These are phyloP conservation scores for Ettlia oleoabundans DNA, from an alignment of 139 green algal genomes.

Conservation along the genomic window DNA sequence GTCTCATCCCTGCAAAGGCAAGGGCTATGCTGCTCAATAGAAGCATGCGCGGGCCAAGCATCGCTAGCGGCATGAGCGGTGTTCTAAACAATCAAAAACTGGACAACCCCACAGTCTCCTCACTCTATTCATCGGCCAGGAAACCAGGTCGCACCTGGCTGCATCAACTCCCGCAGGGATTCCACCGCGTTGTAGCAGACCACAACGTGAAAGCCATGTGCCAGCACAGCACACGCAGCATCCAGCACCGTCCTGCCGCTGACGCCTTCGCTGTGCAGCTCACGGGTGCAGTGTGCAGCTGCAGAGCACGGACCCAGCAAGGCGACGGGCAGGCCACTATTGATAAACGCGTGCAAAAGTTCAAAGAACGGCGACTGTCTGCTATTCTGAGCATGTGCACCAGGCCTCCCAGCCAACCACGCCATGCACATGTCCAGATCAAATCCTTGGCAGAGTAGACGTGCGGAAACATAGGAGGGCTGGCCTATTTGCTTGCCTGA, in stretches of 20 bases:
- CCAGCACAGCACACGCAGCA: background rate
- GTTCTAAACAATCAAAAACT: too few species aligned
- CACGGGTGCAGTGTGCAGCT: background rate
- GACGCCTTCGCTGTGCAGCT: constrained; percentile 3
- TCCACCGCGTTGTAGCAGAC: constrained; percentile 2
- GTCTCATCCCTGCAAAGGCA: constrained; percentile 13
- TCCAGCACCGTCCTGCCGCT: constrained; percentile 9
- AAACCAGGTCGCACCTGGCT: background rate
- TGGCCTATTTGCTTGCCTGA: too few species aligned
- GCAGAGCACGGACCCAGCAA: background rate
- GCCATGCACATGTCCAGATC: too few species aligned
- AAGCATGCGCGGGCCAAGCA: background rate
- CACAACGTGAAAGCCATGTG: background rate
- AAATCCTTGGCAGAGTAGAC: too few species aligned
- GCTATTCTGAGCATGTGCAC: too few species aligned
- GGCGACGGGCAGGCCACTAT: background rate
- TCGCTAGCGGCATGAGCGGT: too few species aligned
- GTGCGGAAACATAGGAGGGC: too few species aligned
- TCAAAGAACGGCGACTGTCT: too few species aligned
- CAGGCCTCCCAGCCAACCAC: too few species aligned
- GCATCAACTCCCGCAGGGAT: constrained; percentile 4
- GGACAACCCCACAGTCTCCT: too few species aligned
- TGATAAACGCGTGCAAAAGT: too few species aligned
- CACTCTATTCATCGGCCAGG: background rate
- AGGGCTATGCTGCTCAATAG: too few species aligned